Evolutionary conservation across 192 early-diverging fungal species (phyloP), one percentile per base, ranked within the genome.

Genomic region (Coemansia sp.): DNA sequence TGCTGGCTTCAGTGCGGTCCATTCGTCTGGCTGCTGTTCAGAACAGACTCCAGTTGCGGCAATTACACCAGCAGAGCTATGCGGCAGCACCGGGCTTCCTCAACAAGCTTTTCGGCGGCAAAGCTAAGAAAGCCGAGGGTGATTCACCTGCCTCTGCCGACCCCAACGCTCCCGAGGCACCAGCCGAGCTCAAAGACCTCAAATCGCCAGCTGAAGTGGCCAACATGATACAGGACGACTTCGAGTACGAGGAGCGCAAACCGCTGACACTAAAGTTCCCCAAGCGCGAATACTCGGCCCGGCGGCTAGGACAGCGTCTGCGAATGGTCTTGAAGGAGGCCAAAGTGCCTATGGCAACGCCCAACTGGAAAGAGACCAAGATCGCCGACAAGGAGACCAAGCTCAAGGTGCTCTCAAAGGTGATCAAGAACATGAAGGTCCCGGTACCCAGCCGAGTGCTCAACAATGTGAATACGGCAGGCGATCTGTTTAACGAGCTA

Each of bases 401-500:
- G 52, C 39, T 71, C 41, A 64, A 63, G 64, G 60, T 78, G 9
- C 64, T 78, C n/a, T 56, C 69, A 11, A 59, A 34, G 12, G 61
- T 67, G 16, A 71, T 78, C 41, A 57, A 57, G 47, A 17, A 64
- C 9, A 23, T 64, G 37, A 64, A 64, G 58, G 37, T 68, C 3
- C 64, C 54, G 1, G 61, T 78, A 16, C 39, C 69, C 6, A 71
- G 41, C 42, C 69, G 75, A 6, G 58, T 61, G 49, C 69, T 78
- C 44, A 68, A 78, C 37, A 71, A 78, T 17, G 58, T 78, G 23
- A 51, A 47, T n/a, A 71, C 69, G 2, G 69, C 53, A 15, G 65
- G 55, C 43, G 75, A 78, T 45, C 51, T 78, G 56, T 30, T 71
- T 18, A 40, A 40, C 5, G 68, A 71, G 69, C 57, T 71, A 36